Percentiles rank a stretch among this genome's conserved stretches.
These are phyloP conservation scores for Xylona heveae DNA, from an alignment of 495 filamentous ascomycete genomes.

Conservation along the genomic window DNA sequence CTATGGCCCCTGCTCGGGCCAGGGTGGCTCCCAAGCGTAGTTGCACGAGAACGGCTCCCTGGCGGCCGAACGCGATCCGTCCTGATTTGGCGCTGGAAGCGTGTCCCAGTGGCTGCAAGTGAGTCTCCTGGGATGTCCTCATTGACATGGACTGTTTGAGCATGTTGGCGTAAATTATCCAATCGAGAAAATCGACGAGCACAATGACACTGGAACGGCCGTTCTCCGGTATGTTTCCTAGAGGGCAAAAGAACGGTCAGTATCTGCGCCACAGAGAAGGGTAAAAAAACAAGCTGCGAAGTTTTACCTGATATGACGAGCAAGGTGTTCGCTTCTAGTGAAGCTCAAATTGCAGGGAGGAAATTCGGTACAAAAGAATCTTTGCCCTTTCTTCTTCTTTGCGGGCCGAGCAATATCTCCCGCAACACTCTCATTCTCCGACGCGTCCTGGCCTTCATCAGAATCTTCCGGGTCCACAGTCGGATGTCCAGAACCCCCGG, in stretches of 20 bases:
- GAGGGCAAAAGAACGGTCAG: conserved; percentile 10
- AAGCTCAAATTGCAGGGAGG: conserved; percentile 90
- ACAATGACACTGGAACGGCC: conserved; percentile 94
- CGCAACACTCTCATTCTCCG: conserved; percentile 56
- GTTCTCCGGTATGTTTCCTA: conserved; percentile 94
- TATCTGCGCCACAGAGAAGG: background rate
- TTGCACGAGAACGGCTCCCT: conserved; percentile 44
- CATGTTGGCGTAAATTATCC: conserved; percentile 91
- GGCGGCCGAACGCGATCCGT: conserved; percentile 62
- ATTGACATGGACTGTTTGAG: conserved; percentile 93
- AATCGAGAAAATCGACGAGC: conserved; percentile 86
- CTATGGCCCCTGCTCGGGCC: conserved; percentile 55
- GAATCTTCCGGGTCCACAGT: conserved; percentile 63
- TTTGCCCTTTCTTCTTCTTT: conserved; percentile 92
- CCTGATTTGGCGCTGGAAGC: conserved; percentile 85
- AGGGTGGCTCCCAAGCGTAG: conserved; percentile 43
- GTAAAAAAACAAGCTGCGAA: background rate
- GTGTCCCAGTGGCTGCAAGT: conserved; percentile 76
- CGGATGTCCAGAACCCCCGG: conserved; percentile 44
- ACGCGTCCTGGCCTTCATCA: conserved; percentile 50
- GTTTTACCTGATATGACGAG: conserved; percentile 70
- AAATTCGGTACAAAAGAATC: conserved; percentile 95
- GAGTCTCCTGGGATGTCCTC: conserved; percentile 91
- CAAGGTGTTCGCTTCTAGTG: conserved; percentile 88
- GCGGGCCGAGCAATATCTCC: conserved; percentile 41